These are phyloP conservation scores for Sarocladiaceae sp. DNA, from an alignment of 2,329 filamentous ascomycete species.

Conservation along the genomic window DNA sequence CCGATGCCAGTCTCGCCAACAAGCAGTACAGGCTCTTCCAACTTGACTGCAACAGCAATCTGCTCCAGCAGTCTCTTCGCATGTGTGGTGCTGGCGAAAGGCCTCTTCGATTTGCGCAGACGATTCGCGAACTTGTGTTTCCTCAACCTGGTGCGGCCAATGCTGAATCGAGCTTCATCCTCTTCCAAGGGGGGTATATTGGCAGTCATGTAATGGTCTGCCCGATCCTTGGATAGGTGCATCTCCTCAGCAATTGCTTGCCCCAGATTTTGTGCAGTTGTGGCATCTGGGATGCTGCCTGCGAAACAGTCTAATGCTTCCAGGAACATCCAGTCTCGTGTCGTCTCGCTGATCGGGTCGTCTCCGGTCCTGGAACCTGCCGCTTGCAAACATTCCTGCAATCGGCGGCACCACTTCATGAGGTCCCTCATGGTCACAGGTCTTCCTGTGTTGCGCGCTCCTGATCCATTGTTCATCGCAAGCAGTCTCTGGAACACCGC, in stretches of 20 bases:
- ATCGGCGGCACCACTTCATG: slow-evolving; percentile 81
- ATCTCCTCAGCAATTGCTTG: slow-evolving; percentile 76
- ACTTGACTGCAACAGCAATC: slow-evolving; percentile 73
- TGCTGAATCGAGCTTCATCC: slow-evolving; percentile 46
- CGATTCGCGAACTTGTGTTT: slow-evolving; percentile 48
- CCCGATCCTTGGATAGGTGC: slow-evolving; percentile 75
- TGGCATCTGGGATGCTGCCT: slow-evolving; percentile 65
- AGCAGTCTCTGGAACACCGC: slow-evolving; percentile 50
- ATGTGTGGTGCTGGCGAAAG: slow-evolving; percentile 84
- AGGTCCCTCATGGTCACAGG: slow-evolving; percentile 70
- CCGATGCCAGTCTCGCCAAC: slow-evolving; percentile 99
- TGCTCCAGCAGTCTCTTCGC: slow-evolving; percentile 82
- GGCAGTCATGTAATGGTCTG: slow-evolving; percentile 67
- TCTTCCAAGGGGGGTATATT: slow-evolving; percentile 67
- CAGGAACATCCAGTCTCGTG: slow-evolving; percentile 79
- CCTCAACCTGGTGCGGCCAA: slow-evolving; percentile 61
- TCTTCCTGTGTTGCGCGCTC: slow-evolving; percentile 37
- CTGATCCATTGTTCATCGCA: slow-evolving; percentile 12
- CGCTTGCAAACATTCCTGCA: slow-evolving; percentile 58
- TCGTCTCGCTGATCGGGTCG: slow-evolving; percentile 66
- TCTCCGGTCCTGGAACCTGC: slow-evolving; percentile 58
- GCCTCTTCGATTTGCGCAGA: slow-evolving; percentile 47
- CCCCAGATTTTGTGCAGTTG: slow-evolving; percentile 54
- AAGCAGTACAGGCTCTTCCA: slow-evolving; percentile 82
- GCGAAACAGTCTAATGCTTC: slow-evolving; percentile 92